Base-by-base conservation (phyloP, 169 alveolate genomes). In the Eimeria necatrix region DNA sequence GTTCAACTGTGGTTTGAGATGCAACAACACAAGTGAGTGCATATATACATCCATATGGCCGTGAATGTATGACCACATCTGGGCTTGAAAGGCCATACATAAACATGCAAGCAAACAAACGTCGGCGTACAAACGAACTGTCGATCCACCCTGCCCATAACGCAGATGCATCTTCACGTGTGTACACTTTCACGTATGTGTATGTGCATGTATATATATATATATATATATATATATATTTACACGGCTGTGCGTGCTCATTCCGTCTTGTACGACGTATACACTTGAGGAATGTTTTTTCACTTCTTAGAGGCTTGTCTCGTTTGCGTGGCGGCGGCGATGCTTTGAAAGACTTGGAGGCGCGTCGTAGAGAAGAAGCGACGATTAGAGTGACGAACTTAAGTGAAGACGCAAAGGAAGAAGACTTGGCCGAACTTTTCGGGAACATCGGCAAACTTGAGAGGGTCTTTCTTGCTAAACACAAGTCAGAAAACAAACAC, bases 371-470 rank as follows among this genome's bases (percentile, higher is more conserved):
- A 91, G 98, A 98, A 80, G 99, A 98, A 80, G 96, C 98, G 94
- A 98, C 99, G 22, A 96, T 98, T 88, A 96, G 99, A 60, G 98
- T 98, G 85, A 97, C 99, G 74, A 98, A 98, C 95, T 91, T 98
- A 46, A 97, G 98, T 64, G 99, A 98, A 68, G 99, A 98, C 78
- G 98, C 97, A 32, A 95, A 96, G 81, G 99, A 98, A 73, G 98
- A 97, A 94, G 99, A 98, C 76, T 93, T 98, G 32, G 95, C 97
- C 56, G 98, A 97, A 83, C 95, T 98, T 48, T 98, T 98, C 93
- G 98, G 98, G 68, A 95, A 94, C 46, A 98, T 97, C 22, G 99
- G 99, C 10, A 96, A 98, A 61, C 96, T 98, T 59, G 97, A 96
- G 60, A 88, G 98, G 48, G 98, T 98, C 32, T 98, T 96, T 91